Conservation (phyloP, 2,329 filamentous ascomycete genomes). For the Pseudofabraea citricarpa region DNA sequence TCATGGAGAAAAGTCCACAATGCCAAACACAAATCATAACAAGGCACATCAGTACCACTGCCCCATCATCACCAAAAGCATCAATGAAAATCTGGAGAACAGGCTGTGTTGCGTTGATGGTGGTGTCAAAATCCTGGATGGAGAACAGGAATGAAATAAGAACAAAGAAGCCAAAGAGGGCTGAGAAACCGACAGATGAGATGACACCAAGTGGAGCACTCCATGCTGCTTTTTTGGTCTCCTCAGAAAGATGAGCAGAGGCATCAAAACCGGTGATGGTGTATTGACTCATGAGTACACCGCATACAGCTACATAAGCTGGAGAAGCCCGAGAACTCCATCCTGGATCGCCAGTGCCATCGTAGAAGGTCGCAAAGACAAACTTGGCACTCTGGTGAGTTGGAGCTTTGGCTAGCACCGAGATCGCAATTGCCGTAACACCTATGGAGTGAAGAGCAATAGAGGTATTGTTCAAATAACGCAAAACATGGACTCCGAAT, state of each 20-base stretch:
- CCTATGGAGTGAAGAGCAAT: conserved; percentile 51
- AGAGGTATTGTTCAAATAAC: conserved; percentile 51
- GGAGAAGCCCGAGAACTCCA: conserved; percentile 49
- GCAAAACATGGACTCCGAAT: conserved; percentile 50
- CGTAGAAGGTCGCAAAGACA: conserved; percentile 49
- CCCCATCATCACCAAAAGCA: conserved; percentile 49
- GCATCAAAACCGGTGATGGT: conserved; percentile 51
- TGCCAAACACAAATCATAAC: conserved; percentile 59
- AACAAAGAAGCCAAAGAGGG: conserved; percentile 56
- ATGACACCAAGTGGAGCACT: conserved; percentile 53
- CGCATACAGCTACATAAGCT: conserved; percentile 50
- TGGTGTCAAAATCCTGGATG: conserved; percentile 50
- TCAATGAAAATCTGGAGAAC: conserved; percentile 56
- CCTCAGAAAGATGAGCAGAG: conserved; percentile 51
- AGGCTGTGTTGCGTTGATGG: conserved; percentile 44
- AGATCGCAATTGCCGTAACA: conserved; percentile 46
- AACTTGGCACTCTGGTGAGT: conserved; percentile 49
- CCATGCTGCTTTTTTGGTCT: conserved; percentile 52
- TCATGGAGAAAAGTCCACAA: conserved; percentile 54
- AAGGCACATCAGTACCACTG: conserved; percentile 48
- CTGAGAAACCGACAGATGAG: conserved; percentile 49
- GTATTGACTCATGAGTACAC: conserved; percentile 50
- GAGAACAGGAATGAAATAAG: conserved; percentile 52
- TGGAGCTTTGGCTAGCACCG: conserved; percentile 52
- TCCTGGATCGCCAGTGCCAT: conserved; percentile 46